Percentiles rank a stretch among this genome's conserved stretches.
These are phyloP conservation scores for Epichloe scottii DNA, from an alignment of 2,329 filamentous ascomycete species.

Conservation along the genomic window DNA sequence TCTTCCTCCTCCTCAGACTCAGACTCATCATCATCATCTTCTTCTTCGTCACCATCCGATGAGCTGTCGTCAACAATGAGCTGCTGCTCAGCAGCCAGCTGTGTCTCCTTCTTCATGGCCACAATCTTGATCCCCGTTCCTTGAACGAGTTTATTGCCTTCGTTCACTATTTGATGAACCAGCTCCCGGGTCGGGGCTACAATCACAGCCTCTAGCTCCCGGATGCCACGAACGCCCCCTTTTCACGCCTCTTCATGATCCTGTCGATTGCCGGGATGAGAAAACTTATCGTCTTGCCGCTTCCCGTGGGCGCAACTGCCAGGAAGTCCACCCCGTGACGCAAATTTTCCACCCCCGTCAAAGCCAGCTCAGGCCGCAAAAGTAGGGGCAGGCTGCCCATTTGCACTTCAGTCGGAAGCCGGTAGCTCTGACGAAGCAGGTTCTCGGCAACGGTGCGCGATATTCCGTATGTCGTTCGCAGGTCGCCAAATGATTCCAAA, in stretches of 20 bases:
- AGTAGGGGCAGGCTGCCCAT: slow-evolving; percentile 74
- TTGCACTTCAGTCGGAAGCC: slow-evolving; percentile 85
- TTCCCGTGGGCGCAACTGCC: slow-evolving; percentile 85
- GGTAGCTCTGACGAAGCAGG: slow-evolving; percentile 71
- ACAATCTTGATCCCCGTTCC: slow-evolving; percentile 71
- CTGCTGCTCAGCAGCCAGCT: slow-evolving; percentile 38
- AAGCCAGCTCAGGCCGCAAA: slow-evolving; percentile 42
- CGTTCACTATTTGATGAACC: slow-evolving; percentile 67
- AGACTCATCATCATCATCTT: background rate
- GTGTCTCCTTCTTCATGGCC: slow-evolving; percentile 78
- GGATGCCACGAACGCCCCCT: slow-evolving; percentile 26
- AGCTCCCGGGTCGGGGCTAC: slow-evolving; percentile 71
- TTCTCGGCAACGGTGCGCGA: slow-evolving; percentile 65
- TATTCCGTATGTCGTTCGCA: slow-evolving; percentile 60
- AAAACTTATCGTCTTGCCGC: slow-evolving; percentile 91
- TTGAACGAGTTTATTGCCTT: slow-evolving; percentile 66
- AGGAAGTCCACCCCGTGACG: slow-evolving; percentile 55
- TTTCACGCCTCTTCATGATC: slow-evolving; percentile 46
- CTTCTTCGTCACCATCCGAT: slow-evolving; percentile 13
- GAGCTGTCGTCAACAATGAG: slow-evolving; percentile 26
- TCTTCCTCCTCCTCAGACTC: slow-evolving; percentile 25
- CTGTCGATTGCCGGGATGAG: slow-evolving; percentile 75
- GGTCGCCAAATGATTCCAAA: slow-evolving; percentile 60
- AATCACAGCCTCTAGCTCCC: slow-evolving; percentile 53
- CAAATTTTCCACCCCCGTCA: slow-evolving; percentile 26